Percentiles rank a stretch among this genome's conserved stretches.
Conservation (phyloP, 371 early-diverging fungal genomes). For the Circinella minor region DNA sequence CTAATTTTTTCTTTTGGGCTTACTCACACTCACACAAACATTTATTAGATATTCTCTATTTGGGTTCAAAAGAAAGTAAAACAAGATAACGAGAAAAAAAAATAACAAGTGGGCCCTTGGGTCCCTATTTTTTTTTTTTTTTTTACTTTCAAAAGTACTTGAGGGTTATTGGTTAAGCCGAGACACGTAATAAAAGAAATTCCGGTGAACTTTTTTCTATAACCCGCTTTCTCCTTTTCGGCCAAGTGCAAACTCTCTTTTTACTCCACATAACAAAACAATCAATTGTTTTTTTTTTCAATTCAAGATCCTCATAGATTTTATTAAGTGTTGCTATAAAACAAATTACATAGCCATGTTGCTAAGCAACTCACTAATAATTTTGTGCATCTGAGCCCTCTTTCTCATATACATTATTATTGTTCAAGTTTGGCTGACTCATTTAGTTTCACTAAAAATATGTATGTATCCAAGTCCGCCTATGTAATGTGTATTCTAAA, state of each 20-base stretch:
- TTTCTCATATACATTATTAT: neutral
- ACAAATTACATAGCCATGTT: neutral
- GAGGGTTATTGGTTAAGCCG: conserved; percentile 15
- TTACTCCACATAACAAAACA: too few relatives aligned
- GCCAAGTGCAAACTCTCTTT: neutral
- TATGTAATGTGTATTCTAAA: too few relatives aligned
- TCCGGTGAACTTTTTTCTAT: conserved; percentile 2
- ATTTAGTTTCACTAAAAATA: neutral
- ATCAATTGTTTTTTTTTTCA: too few relatives aligned
- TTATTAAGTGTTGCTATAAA: too few relatives aligned
- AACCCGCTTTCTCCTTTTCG: conserved; percentile 14
- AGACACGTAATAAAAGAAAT: conserved; percentile 11
- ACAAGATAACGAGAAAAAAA: too few relatives aligned
- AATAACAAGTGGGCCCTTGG: conserved; percentile 8
- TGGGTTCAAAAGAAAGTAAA: too few relatives aligned
- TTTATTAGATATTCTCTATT: too few relatives aligned
- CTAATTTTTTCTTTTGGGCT: too few relatives aligned
- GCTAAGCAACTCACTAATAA: neutral
- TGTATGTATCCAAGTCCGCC: too few relatives aligned
- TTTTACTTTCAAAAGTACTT: neutral
- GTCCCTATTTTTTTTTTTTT: neutral
- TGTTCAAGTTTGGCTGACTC: neutral
- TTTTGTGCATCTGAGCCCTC: neutral
- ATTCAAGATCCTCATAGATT: too few relatives aligned
- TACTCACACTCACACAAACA: too few relatives aligned